Evolutionary conservation across 164 flowering plant species (phyloP), one percentile per base, ranked within the genome.

Genomic region (Chimonanthus praecox): DNA sequence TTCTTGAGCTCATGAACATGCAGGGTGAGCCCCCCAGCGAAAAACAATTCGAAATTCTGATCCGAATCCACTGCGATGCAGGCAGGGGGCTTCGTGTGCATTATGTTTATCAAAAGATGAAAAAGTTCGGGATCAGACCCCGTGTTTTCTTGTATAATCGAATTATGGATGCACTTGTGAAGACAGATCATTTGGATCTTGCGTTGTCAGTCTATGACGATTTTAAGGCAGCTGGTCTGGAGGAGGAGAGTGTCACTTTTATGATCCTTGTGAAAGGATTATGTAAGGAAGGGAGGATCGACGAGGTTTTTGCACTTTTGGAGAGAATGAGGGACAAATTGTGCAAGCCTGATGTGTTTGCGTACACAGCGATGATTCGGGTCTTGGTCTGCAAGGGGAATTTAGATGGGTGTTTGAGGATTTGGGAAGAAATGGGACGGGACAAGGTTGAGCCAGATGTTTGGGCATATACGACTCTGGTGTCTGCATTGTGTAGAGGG

Each of bases 291-390:
- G 94, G 95, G 7, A 66, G 88, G 75, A 75, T 92, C 6, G 87
- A 85, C 72, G 92, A 90, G 77, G 87, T 83, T 74, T 68, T 87
- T 70, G 84, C 81, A 77, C 74, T 94, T 74, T 82, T 96, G 83
- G 82, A 70, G 16, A 77, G 71, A 61, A 96, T 96, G 99, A 89
- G 95, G 82, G 69, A 33, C 33, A 85, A 82, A 67, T 78, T 87
- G 81, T 89, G 92, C 81, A 88, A 84, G 74, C 99, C 99, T 0
- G 98, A 96, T 84, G 94, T 96, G 58, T 96, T 93, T 81, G 97
- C 99, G 0, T 96, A 96, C 67, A 93, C 98, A 0, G 99, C 99
- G 7, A 86, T 96, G 92, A 73, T 96, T 8, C 80, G 82, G 81
- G 78, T 84, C 15, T 75, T 95, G 85, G 84, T 88, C 74, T 74